Conservation (phyloP, 2,329 filamentous ascomycete genomes). For the Daldinia sp. region DNA sequence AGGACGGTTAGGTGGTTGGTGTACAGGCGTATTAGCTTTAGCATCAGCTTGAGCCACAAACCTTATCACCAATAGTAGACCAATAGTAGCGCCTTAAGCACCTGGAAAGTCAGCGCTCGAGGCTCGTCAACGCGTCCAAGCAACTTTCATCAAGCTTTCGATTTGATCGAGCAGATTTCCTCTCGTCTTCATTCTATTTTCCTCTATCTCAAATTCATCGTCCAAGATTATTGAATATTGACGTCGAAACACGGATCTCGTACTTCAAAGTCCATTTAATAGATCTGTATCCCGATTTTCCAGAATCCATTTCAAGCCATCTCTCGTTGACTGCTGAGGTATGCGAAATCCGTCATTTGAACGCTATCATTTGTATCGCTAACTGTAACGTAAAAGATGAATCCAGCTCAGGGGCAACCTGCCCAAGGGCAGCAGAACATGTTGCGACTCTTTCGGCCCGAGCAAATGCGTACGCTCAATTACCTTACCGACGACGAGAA, state of each 20-base stretch:
- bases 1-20: too few relatives aligned
- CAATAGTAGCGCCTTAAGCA: too few relatives aligned
- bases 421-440: constrained; percentile 31
- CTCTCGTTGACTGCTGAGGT: background rate
- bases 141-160: constrained; percentile 1
- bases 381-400: constrained; percentile 26
- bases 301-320: background rate
- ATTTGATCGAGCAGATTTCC: background rate
- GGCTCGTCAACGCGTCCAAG: background rate
- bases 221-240: too few relatives aligned
- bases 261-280: background rate
- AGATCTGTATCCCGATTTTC: background rate
- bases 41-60: background rate
- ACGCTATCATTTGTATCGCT: background rate
- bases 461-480: constrained; percentile 59
- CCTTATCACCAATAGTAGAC: background rate
- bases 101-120: background rate
- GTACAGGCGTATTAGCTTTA: background rate
- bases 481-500: constrained; percentile 64
- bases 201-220: background rate
- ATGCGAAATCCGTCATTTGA: background rate
- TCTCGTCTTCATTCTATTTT: background rate
- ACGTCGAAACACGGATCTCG: background rate
- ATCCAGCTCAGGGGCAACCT: constrained; percentile 36
- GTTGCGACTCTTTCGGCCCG: constrained; percentile 51